phyloP scores from a whole-genome alignment of 1,139 yeast genomes.

The Yamadazyma atlantica region DNA sequence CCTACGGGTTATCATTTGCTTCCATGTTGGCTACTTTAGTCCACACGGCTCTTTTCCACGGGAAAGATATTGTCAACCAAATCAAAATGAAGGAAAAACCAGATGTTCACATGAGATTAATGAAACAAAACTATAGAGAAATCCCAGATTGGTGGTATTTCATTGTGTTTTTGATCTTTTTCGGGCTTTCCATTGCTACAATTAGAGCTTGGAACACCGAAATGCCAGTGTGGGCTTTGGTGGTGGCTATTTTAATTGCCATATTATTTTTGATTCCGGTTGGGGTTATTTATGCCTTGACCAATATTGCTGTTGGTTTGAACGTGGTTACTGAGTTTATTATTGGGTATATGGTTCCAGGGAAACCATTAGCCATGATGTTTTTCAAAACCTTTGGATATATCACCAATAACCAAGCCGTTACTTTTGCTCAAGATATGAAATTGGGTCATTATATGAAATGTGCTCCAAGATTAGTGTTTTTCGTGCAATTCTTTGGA shows the following conservation, averaged over 20 bases:
- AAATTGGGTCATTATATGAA: constrained; percentile 58
- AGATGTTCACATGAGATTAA: constrained; percentile 62
- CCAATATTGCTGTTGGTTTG: constrained; percentile 47
- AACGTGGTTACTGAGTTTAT: constrained; percentile 47
- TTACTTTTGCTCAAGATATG: constrained; percentile 52
- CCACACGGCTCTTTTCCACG: constrained; percentile 57
- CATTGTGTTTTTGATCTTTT: constrained; percentile 42
- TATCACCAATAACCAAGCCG: constrained; percentile 56
- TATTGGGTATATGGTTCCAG: constrained; percentile 48
- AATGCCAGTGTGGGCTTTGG: constrained; percentile 39
- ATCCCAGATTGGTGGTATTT: constrained; percentile 71
- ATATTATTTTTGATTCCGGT: constrained; percentile 42
- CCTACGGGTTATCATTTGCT: constrained; percentile 66
- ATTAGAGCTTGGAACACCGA: constrained; percentile 44
- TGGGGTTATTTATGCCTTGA: constrained; percentile 40
- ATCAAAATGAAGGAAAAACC: constrained; percentile 29
- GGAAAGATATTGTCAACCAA: constrained; percentile 49
- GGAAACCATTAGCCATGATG: constrained; percentile 49
- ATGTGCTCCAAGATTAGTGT: constrained; percentile 44
- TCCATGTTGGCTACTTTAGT: constrained; percentile 35
- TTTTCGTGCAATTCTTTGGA: constrained; percentile 46
- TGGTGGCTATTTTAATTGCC: constrained; percentile 43
- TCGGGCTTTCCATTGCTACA: constrained; percentile 41
- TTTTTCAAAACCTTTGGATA: constrained; percentile 48
- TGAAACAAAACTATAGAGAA: constrained; percentile 52